phyloP scores from a whole-genome alignment of 2,329 filamentous ascomycete genomes.

The Penicillium hesseltinei region DNA sequence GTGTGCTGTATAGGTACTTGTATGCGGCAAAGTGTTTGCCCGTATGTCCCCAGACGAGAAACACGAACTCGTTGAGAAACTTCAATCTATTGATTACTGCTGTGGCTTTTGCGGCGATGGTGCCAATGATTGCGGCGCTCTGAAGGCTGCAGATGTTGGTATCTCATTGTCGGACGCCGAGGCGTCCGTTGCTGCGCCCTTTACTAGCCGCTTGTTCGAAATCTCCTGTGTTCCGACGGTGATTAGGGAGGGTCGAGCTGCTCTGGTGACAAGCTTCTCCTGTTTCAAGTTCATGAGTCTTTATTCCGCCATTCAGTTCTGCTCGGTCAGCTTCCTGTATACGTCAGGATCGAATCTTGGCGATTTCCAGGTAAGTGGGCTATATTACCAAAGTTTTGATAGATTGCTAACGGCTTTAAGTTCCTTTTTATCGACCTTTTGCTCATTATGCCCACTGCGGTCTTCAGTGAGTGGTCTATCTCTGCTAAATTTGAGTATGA shows the following conservation, averaged over 20 bases:
- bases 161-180: constrained; percentile 97
- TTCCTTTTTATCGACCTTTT: constrained; percentile 94
- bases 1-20: constrained; percentile 65
- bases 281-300: constrained; percentile 99
- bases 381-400: neutral
- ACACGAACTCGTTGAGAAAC: constrained; percentile 93
- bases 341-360: constrained; percentile 90
- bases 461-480: constrained; percentile 66
- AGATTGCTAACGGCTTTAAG: constrained; percentile 34
- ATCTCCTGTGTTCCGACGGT: constrained; percentile 93
- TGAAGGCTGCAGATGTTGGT: constrained; percentile 96
- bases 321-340: constrained; percentile 93
- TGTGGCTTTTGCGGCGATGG: constrained; percentile 96
- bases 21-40: constrained; percentile 88
- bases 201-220: constrained; percentile 92
- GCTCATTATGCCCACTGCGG: constrained; percentile 90
- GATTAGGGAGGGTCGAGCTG: constrained; percentile 89
- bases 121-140: constrained; percentile 92
- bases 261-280: constrained; percentile 96
- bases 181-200: constrained; percentile 95
- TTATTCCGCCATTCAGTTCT: constrained; percentile 99
- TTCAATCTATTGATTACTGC: constrained; percentile 94
- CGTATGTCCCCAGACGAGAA: constrained; percentile 99
- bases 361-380: constrained; percentile 71
- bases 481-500: neutral